Base-by-base conservation (phyloP, 164 flowering plant genomes). In the Dillenia turbinata region DNA sequence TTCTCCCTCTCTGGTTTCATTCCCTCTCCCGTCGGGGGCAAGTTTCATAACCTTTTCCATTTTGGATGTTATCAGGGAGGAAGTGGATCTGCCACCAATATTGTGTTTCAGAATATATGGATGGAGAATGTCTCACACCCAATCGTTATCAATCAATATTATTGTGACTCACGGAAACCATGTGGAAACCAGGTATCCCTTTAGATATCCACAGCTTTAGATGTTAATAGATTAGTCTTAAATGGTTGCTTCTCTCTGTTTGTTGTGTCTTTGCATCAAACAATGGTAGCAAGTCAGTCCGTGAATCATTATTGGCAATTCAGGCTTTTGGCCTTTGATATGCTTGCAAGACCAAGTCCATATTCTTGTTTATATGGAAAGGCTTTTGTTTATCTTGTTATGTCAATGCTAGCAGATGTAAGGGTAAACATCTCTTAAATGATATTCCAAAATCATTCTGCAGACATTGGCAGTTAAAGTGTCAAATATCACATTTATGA, bases 91-190 rank as follows among this genome's bases (percentile, higher is more conserved):
- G 96, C 76, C 52, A 51, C 71, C 43, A 61, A 78, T 1, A 77
- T 94, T 14, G 56, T 55, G 2, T 94, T 89, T 75, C 66, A 69
- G 74, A 83, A 88, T 67, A 70, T 90, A 33, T 19, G 63, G 74
- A 88, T 95, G 97, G 70, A 82, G 50, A 92, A 88, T 60, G 97
- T 90, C 13, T 84, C 96, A 13, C 77, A 92, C 75, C 96, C 97
- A 33, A 85, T 95, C 55, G 83, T 92, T 59, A 76, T 95, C 44
- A 89, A 95, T 76, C 99, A 95, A 65, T 90, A 83, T 64, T 95
- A 95, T 63, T 95, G 99, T 57, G 99, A 95, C 66, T 82, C 96
- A 4, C 54, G 8, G 10, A 2, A 5, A 10, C 84, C 90, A 48
- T 92, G 99, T 80, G 59, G 56, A 43, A 94, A 94, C 70, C 90